A percentile compares a stretch with the other conserved stretches of the same genome.
These are phyloP conservation scores for Lobosporangium transversale DNA, from an alignment of 192 early-diverging fungal species.

Conservation along the genomic window DNA sequence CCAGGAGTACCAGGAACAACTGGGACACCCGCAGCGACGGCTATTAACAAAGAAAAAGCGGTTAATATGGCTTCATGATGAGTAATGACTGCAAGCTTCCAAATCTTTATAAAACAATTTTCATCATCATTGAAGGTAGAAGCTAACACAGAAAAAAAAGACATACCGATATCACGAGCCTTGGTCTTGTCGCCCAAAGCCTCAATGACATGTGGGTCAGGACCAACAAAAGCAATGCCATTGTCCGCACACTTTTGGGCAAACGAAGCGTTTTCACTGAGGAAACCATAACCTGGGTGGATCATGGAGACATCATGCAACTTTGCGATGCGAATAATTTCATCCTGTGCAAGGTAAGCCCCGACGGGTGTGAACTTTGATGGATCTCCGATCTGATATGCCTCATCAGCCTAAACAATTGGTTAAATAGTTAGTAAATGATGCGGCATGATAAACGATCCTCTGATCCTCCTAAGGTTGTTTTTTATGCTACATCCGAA, in stretches of 20 bases:
- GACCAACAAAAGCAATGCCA: constrained; percentile 94
- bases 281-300: constrained; percentile 97
- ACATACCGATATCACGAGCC: constrained; percentile 80
- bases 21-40: constrained; percentile 83
- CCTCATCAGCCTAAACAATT: constrained; percentile 90
- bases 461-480: no score
- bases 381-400: constrained; percentile 91
- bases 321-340: constrained; percentile 90
- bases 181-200: constrained; percentile 95
- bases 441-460: no score
- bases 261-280: constrained; percentile 94
- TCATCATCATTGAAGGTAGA: no score
- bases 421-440: no score
- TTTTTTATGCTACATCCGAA: no score
- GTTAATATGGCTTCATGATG: constrained; percentile 8
- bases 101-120: no score
- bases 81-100: not conserved
- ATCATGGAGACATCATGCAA: constrained; percentile 84
- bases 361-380: constrained; percentile 90
- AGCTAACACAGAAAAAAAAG: no score
- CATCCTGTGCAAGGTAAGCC: constrained; percentile 94
- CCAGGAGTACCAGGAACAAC: constrained; percentile 96
- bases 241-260: constrained; percentile 88
- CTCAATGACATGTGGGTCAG: constrained; percentile 84
- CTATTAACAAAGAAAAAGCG: constrained; percentile 39